Evolutionary conservation across 805 yeast species (phyloP), one percentile per base, ranked within the genome.

Genomic region (Sporopachydermia quercuum): DNA sequence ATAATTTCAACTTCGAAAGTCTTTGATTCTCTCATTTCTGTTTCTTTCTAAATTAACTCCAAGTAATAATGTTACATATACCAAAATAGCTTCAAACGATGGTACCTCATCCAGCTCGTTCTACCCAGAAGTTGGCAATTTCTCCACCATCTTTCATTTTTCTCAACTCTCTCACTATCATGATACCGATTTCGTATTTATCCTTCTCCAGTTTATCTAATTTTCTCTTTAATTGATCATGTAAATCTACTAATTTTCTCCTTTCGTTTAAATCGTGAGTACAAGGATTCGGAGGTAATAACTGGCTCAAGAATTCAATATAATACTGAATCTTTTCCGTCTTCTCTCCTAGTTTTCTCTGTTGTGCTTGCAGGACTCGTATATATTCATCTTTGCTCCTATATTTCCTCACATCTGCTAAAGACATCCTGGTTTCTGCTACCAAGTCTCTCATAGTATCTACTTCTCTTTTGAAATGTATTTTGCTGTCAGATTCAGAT

Each of bases 221-320:
- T 18, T 36, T 16, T 19, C 17, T n/a, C 18, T 16, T 16, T n/a
- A 36, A 14, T 6, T 11, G n/a, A 6, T 36, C 19, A 11, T 19
- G 14, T 6, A 14, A 11, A n/a, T 16, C 17, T 14, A 16, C 5
- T 5, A 36, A 16, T 19, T 15, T 8, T 14, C 17, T 13, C 8
- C 38, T 11, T 36, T 36, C 38, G 14, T 18, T 36, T n/a, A 8
- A 17, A 18, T 36, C 33, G 14, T 36, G 38, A 13, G 38, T 36
- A 36, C 38, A 36, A 8, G 38, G 38, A 36, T 36, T 36, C 14
- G 38, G 38, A 8, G 38, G 38, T 16, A 36, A 16, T 6, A 36
- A 16, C 30, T 23, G 30, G n/a, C 30, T 23, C 30, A 23, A n/a
- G 30, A 23, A 23, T 8, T 23, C 30, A 23, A 23, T 23, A 23